A percentile compares a stretch with the other conserved stretches of the same genome.
These are phyloP conservation scores for Cyanidioschyzon merolae DNA, from an alignment of 23 red algal species.

Conservation along the genomic window DNA sequence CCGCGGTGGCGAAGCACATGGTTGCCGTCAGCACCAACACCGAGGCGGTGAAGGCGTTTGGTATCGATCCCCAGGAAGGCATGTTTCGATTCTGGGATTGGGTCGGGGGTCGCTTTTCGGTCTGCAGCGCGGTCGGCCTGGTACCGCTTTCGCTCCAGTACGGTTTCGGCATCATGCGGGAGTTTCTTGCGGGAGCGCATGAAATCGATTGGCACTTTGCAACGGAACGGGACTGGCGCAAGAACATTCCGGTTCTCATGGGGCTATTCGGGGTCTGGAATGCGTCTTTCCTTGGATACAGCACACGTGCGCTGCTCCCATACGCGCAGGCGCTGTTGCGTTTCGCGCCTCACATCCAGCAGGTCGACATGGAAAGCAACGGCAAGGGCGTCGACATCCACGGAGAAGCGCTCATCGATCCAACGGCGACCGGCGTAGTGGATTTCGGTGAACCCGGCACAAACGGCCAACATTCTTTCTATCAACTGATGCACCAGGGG, in stretches of 20 bases:
- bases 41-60: conserved; percentile 54
- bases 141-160: conserved; percentile 89
- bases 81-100: conserved; percentile 97
- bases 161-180: conserved; percentile 54
- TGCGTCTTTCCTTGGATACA: conserved; percentile 58
- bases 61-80: conserved; percentile 58
- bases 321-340: conserved; percentile 85
- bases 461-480: conserved; percentile 96
- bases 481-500: conserved; percentile 94
- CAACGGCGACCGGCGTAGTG: conserved; percentile 36
- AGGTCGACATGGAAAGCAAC: conserved; percentile 99
- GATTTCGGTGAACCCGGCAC: conserved; percentile 99
- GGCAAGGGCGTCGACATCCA: conserved; percentile 81
- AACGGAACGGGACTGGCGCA: conserved; percentile 32
- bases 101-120: conserved; percentile 91
- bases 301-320: conserved; percentile 75
- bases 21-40: conserved; percentile 76
- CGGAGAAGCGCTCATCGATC: conserved; percentile 30
- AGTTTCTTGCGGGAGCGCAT: conserved; percentile 70
- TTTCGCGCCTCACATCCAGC: conserved; percentile 90
- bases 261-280: conserved; percentile 97
- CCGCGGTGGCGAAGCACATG: conserved; percentile 75
- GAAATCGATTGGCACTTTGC: conserved; percentile 73
- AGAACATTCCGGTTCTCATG: conserved; percentile 74
- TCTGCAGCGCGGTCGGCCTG: conserved; percentile 79